Base-by-base conservation (phyloP, 2,329 filamentous ascomycete genomes). In the Apiospora koreana region DNA sequence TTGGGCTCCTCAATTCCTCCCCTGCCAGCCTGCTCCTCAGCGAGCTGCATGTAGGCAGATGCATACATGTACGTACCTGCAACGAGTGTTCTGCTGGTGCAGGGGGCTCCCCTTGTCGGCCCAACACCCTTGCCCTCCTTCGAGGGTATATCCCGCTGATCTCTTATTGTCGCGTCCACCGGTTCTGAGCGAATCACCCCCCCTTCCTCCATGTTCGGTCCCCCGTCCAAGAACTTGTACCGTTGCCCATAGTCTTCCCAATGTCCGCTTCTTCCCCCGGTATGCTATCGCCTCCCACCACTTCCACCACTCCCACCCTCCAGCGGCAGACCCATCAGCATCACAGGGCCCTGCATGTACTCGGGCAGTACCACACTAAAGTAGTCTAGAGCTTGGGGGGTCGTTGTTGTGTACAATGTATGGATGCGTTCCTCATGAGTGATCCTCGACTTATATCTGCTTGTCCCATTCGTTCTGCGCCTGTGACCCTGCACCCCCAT, bases 401-500 rank as follows among this genome's bases (percentile, higher is more conserved):
- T 68, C 45, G 35, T 68, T 45, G 43, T 38, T 38, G 66, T 54
- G 43, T 45, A 43, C 66, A 25, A 38, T 48, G 66, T 23, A 54
- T 54, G 66, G 45, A 50, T 31, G 73, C 58, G 69, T 75, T 74
- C 73, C 77, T 76, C 74, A 72, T 58, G 72, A 75, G 71, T 74
- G 71, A 72, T 75, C 76, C 75, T 78, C 73, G 73, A 78, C 76
- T 77, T 79, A 78, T 80, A 79, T 78, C 75, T 76, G 69, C 73
- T 75, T 73, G 71, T 76, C 74, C 74, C 75, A 77, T 77, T 78
- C 74, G 75, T 72, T 77, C 77, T 76, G 74, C 76, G 75, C 76
- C 72, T 74, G 54, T 62, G 54, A 62, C 76, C 73, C 66, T 74
- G 75, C 72, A 79, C 73, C 76, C 76, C 76, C 78, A 77, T 78